Evolutionary conservation across 345 rosid genomes (phyloP), one percentile per base, ranked within the genome.

Genomic region (Leavenworthia alabamica): DNA sequence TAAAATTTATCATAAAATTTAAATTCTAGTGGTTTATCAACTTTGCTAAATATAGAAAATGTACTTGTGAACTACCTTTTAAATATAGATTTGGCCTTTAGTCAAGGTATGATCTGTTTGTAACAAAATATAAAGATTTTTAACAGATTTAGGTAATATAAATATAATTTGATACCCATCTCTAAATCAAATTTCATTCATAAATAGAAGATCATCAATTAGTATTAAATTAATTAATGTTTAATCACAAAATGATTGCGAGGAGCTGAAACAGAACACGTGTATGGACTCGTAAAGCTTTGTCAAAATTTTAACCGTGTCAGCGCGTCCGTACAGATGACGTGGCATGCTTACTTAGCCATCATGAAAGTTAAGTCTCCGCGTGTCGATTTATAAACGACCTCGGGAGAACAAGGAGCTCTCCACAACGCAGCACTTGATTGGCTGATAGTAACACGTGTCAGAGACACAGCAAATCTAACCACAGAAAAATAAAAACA

Each of bases 361-460:
- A 56, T 6, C 4, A 11, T 20, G 56, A 26, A n/a, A 36, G 55
- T 2, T 29, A 53, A 29, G 47, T 56, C 14, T 33, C 47, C 52
- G 49, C 75, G 75, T 47, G 59, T 63, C 74, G 6, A 32, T 4
- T 3, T 2, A 0, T 27, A 11, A 4, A 6, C 37, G 27, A 46
- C 63, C 68, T 70, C 17, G 51, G 69, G 64, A 46, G 45, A 63
- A 40, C 59, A 63, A 71, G 54, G 64, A 71, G 62, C 36, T 70
- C 69, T 47, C 70, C 70, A 70, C 53, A 63, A 23, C 29, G 66
- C 66, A 63, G 2, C 26, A 56, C 6, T 16, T 48, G 70, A 27
- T 56, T 71, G 65, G 70, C 26, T 71, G 5, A 6, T 24, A 19
- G 13, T 4, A 48, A 62, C 68, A 71, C 75, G 75, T 71, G 75